Percentiles rank a stretch among this genome's conserved stretches.
Evolutionary conservation across 441 rosid species (phyloP).

Genomic region (Geranium incanum): DNA sequence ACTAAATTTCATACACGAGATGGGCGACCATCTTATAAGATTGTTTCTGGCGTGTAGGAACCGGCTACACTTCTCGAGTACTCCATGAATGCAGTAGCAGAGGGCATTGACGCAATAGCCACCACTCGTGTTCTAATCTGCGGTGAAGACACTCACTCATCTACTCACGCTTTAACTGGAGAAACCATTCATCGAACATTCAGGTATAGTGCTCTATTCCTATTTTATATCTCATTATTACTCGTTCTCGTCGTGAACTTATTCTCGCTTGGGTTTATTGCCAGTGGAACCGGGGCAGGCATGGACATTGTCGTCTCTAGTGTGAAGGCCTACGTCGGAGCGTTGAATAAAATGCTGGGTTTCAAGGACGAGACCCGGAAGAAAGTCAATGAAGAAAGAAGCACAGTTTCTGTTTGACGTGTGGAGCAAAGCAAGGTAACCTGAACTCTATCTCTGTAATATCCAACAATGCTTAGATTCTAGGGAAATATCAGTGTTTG

Average conservation of each 20-base stretch:
- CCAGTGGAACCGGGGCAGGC: slow-evolving; percentile 79
- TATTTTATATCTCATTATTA: background rate
- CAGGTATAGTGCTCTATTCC: slow-evolving; percentile 32
- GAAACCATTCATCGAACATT: slow-evolving; percentile 55
- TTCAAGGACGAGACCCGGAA: slow-evolving; percentile 33
- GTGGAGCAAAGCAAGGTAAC: background rate
- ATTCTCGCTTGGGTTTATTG: background rate
- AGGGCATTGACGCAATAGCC: slow-evolving; percentile 94
- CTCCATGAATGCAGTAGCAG: slow-evolving; percentile 74
- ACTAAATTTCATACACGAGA: background rate
- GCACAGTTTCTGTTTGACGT: slow-evolving; percentile 26
- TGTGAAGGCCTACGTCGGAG: slow-evolving; percentile 82
- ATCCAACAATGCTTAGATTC: background rate
- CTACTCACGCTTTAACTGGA: slow-evolving; percentile 51
- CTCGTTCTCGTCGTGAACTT: background rate
- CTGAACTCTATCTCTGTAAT: background rate
- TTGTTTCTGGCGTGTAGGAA: slow-evolving; percentile 35
- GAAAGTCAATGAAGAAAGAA: slow-evolving; percentile 27
- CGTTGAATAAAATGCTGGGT: slow-evolving; percentile 78
- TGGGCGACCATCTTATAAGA: background rate
- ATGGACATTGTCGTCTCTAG: slow-evolving; percentile 92
- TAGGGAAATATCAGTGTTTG: background rate
- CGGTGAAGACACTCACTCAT: slow-evolving; percentile 32
- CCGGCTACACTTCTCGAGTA: slow-evolving; percentile 66
- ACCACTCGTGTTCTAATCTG: slow-evolving; percentile 78